Conservation (phyloP, 352 stramenopile species). For the Globisporangium megalacanthum region DNA sequence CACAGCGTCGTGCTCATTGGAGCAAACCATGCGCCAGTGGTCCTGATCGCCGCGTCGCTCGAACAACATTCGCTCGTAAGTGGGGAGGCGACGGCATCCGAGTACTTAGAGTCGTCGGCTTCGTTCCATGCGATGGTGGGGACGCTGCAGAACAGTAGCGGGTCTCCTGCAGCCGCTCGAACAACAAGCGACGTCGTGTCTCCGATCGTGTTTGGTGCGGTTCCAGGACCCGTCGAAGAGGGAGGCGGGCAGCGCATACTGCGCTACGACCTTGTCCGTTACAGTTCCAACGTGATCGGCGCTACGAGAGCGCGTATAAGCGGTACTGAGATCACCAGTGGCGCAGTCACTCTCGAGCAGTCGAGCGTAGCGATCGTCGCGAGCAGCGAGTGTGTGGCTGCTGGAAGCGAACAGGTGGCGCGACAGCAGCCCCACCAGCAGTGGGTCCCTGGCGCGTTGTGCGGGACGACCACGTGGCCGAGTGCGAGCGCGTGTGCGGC, state of each 20-base stretch:
- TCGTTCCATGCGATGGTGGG: neutral
- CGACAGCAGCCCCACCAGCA: neutral
- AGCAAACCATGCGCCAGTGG: neutral
- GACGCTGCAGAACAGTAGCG: neutral
- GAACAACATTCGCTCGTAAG: neutral
- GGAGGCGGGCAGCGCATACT: neutral
- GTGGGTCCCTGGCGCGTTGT: neutral
- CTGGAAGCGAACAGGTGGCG: neutral
- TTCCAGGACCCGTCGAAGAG: neutral
- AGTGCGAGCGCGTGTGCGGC: neutral
- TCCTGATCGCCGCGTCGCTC: neutral
- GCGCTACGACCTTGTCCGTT: neutral
- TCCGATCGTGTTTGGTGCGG: neutral
- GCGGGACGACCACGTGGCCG: neutral
- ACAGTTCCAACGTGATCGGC: neutral
- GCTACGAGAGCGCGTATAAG: neutral
- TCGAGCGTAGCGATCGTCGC: neutral
- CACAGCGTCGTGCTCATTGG: constrained; percentile 1
- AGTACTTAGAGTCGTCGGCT: neutral
- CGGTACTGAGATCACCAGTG: too few relatives aligned
- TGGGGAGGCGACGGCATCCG: neutral
- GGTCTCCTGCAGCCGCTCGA: too few relatives aligned
- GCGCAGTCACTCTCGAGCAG: neutral
- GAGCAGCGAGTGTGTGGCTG: constrained; percentile 1
- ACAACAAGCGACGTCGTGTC: neutral